phyloP scores from a whole-genome alignment of 2,329 filamentous ascomycete species.

The Fusarium tricinctum region DNA sequence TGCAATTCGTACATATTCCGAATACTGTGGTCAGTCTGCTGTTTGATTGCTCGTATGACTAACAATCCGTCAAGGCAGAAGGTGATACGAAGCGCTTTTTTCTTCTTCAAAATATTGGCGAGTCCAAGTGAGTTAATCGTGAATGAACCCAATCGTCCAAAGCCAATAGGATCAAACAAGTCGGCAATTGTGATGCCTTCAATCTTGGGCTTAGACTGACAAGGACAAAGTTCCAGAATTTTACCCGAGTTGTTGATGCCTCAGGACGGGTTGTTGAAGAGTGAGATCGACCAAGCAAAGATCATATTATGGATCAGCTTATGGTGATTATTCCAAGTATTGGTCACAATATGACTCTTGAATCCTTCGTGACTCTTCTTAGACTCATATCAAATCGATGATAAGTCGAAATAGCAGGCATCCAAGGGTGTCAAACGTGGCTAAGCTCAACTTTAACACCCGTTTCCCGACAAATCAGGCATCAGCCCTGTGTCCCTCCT shows the following conservation, averaged over 20 bases:
- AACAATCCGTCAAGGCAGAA: background rate
- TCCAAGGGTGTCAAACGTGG: conserved; percentile 26
- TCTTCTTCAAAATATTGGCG: conserved; percentile 3
- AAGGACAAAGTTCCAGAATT: conserved; percentile 20
- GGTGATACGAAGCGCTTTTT: background rate
- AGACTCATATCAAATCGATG: conserved; percentile 15
- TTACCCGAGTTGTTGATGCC: conserved; percentile 44
- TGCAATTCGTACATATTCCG: conserved; percentile 25
- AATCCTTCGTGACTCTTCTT: conserved; percentile 36
- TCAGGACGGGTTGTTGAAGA: conserved; percentile 33
- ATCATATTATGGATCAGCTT: conserved; percentile 4
- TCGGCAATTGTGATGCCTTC: conserved; percentile 31
- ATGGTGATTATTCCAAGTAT: background rate
- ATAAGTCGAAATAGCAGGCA: conserved; percentile 24
- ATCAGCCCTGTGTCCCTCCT: conserved; percentile 32
- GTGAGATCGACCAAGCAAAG: conserved; percentile 2
- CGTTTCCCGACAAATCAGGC: conserved; percentile 17
- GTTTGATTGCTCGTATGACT: conserved; percentile 10
- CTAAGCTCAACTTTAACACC: conserved; percentile 34
- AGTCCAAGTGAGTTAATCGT: conserved; percentile 9
- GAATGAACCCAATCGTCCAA: background rate
- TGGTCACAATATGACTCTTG: conserved; percentile 34
- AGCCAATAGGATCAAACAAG: background rate
- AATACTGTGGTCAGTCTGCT: conserved; percentile 4
- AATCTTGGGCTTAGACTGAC: conserved; percentile 31